Evolutionary conservation across 176 grass and related monocot genomes (phyloP), one percentile per base, ranked within the genome.

Genomic region (Cenchrus purpureus): DNA sequence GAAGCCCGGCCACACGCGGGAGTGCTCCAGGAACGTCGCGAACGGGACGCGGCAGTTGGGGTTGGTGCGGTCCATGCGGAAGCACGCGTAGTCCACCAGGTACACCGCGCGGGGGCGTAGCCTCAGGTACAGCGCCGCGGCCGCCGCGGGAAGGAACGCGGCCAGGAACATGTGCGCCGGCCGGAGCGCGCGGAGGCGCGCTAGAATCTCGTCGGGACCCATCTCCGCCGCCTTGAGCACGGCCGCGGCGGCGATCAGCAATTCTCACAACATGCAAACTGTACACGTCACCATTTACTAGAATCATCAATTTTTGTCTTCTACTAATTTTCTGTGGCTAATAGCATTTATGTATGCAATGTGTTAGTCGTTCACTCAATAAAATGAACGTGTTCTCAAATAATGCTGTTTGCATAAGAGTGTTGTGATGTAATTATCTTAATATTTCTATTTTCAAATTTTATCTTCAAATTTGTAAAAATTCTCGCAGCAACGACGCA

Each of bases 41-140:
- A 89, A 94, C 19, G 92, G 92, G 55, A 94, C 92, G 71, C 92
- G 92, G 82, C 83, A 94, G 79, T 68, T 84, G 2, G 82, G 83
- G 55, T 45, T 75, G 29, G 87, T 88, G 53, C 22, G 22, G 22
- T 25, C 22, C 22, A 25, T 25, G 22, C 89, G 89, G 86, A 92
- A 94, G 84, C 92, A 94, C 31, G 89, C 89, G 84, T 94, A 94
- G 66, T 94, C 92, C 71, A 94, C 84, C 62, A 94, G 54, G 72
- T 89, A 94, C 79, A 94, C 92, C 29, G 92, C 34, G 48, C 89
- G 86, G 10, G 92, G 92, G 0, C 89, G 82, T 76, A 82, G 87
- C 89, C 40, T 89, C 2, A 89, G 75, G 90, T 87, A 94, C 22
- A 89, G 11, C 7, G 46, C 79, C 25, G 65, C 67, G 0, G 58